Evolutionary conservation across 257 asterid genomes (phyloP).

Genomic region (Solanum corneliomulleri): DNA sequence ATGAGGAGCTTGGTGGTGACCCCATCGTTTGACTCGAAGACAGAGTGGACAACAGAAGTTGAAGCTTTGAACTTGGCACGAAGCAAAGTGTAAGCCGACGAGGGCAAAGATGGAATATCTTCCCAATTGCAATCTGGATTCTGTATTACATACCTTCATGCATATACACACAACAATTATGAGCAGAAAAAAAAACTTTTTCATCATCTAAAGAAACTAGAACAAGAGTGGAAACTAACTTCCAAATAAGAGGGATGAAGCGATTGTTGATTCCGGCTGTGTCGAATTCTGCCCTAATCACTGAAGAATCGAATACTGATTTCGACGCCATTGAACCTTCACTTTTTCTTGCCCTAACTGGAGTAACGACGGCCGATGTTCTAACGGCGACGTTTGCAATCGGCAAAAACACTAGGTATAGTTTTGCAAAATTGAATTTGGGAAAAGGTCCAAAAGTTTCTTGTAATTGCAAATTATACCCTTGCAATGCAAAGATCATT

Average conservation of each 20-base stretch:
- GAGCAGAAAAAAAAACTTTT: neutral
- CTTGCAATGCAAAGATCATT: too few species aligned
- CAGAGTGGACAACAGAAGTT: constrained; percentile 64
- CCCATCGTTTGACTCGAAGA: constrained; percentile 52
- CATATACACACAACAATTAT: neutral
- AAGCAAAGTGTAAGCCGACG: constrained; percentile 65
- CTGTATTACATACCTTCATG: constrained; percentile 31
- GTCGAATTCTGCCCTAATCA: constrained; percentile 57
- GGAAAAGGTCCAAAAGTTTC: neutral
- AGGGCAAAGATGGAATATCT: constrained; percentile 76
- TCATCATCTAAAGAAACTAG: neutral
- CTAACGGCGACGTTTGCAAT: neutral
- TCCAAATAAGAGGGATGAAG: constrained; percentile 86
- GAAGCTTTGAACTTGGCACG: constrained; percentile 54
- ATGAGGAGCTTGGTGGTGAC: constrained; percentile 95
- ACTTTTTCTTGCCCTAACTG: neutral
- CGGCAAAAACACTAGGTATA: neutral
- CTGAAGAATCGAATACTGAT: constrained; percentile 69
- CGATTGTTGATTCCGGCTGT: constrained; percentile 47
- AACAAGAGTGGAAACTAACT: constrained; percentile 17
- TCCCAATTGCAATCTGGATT: constrained; percentile 73
- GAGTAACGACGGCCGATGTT: neutral
- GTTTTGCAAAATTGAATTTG: neutral
- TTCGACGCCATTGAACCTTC: constrained; percentile 33
- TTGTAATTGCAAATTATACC: neutral